Base-by-base conservation (phyloP, 345 rosid species). In the Bretschneidera sinensis region DNA sequence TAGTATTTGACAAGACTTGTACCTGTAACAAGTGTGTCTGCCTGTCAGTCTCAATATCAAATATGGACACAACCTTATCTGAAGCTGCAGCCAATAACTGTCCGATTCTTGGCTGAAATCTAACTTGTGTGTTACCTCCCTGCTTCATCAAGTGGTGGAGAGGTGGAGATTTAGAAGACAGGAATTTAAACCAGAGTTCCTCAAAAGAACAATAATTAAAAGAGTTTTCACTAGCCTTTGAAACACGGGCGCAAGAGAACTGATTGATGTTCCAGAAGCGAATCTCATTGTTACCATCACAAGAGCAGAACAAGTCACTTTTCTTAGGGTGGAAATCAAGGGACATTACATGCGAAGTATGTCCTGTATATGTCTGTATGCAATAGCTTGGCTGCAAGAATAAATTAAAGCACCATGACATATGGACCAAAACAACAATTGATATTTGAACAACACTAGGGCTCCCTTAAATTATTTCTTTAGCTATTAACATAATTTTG, bases 291-390 rank as follows among this genome's bases (percentile, higher is more conserved):
- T 90, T 86, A 61, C 81, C 60, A 80, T 94, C 99, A 76, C 92
- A 90, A 31, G 97, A 94, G 74, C 96, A 88, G 77, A 94, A 76
- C 48, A 90, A 48, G 45, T 94, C 99, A 59, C 66, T 83, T 76
- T 88, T 87, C 81, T 76, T 90, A 1, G 96, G 99, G 64, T 94
- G 96, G 80, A 90, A 94, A 74, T 94, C 96, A 49, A 94, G 81
- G 70, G 99, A 94, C 86, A 74, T 73, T 57, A 90, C 92, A 51
- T 59, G 85, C 16, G 84, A 64, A 22, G 69, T 34, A 76, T 94
- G 97, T 52, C 97, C 99, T 57, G 67, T 5, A 59, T 60, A 80
- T 63, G 82, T 64, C 67, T 73, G 75, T 61, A 66, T 23, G 64
- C 57, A 59, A 82, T 62, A 84, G 67, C 61, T 77, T 72, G 95